A percentile compares a stretch with the other conserved stretches of the same genome.
phyloP scores from a whole-genome alignment of 2,329 filamentous ascomycete species.

The Whalleya microplaca region DNA sequence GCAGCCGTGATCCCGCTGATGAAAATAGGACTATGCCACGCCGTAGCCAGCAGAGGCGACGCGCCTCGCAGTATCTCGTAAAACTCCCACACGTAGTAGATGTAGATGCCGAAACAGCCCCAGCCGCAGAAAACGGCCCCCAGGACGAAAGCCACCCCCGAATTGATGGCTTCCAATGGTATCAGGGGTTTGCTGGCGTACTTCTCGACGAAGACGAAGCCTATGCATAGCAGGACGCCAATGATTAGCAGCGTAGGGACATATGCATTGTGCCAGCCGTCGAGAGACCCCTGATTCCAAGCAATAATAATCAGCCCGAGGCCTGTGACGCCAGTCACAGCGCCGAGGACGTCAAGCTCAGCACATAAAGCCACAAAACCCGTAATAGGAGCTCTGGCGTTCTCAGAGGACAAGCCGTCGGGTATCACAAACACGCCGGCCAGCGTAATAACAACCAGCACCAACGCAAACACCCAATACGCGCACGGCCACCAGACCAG shows the following conservation, averaged over 20 bases:
- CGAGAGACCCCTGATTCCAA: slow-evolving; percentile 61
- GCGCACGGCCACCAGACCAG: slow-evolving; percentile 37
- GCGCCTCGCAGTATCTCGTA: slow-evolving; percentile 43
- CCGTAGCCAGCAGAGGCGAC: slow-evolving; percentile 43
- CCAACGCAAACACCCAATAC: slow-evolving; percentile 34
- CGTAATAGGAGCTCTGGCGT: slow-evolving; percentile 3
- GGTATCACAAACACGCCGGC: slow-evolving; percentile 34
- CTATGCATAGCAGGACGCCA: slow-evolving; percentile 51
- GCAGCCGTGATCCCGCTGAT: slow-evolving; percentile 42
- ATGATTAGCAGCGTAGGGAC: slow-evolving; percentile 54
- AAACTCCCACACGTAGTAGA: slow-evolving; percentile 49
- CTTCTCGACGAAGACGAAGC: slow-evolving; percentile 58
- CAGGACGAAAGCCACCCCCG: slow-evolving; percentile 53
- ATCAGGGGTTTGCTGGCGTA: slow-evolving; percentile 53
- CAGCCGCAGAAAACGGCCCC: slow-evolving; percentile 52
- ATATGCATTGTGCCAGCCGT: slow-evolving; percentile 57
- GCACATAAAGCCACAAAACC: slow-evolving; percentile 26
- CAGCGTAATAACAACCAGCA: slow-evolving; percentile 30
- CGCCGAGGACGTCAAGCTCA: slow-evolving; percentile 36
- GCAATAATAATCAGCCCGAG: slow-evolving; percentile 62
- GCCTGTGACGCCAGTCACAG: slow-evolving; percentile 50
- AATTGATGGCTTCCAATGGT: slow-evolving; percentile 52
- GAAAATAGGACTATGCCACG: slow-evolving; percentile 43
- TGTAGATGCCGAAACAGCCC: slow-evolving; percentile 50
- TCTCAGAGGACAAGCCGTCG: slow-evolving; percentile 17